Evolutionary conservation across 2,329 filamentous ascomycete genomes (phyloP).

Genomic region (Colletotrichum spaethianum): DNA sequence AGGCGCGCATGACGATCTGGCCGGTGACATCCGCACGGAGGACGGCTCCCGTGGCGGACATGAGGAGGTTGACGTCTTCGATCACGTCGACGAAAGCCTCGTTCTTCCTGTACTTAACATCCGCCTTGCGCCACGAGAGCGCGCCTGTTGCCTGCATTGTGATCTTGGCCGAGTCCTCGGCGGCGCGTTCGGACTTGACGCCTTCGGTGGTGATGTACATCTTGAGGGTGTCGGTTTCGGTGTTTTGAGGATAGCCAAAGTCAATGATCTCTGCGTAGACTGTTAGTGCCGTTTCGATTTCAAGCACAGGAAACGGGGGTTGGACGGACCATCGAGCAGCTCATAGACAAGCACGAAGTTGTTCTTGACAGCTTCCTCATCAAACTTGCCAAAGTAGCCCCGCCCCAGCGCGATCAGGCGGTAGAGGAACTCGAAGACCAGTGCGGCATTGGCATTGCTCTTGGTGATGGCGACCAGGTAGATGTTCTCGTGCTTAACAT

Average conservation of each 20-base stretch:
- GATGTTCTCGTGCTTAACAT: conserved; percentile 99
- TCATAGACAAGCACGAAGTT: conserved; percentile 99
- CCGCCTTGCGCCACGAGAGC: conserved; percentile 94
- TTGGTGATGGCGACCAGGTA: conserved; percentile 98
- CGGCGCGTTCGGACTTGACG: conserved; percentile 89
- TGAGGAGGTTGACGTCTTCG: conserved; percentile 97
- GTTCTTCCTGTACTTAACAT: conserved; percentile 99
- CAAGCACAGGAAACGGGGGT: neutral
- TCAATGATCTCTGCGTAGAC: conserved; percentile 88
- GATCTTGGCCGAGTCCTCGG: conserved; percentile 96
- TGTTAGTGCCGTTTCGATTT: neutral
- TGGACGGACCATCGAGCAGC: conserved; percentile 84
- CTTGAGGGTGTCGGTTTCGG: conserved; percentile 97
- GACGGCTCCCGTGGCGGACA: conserved; percentile 97
- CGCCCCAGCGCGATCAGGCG: conserved; percentile 90
- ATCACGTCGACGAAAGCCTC: conserved; percentile 99
- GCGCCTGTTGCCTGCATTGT: conserved; percentile 99
- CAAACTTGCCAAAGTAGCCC: conserved; percentile 98
- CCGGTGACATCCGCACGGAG: conserved; percentile 96
- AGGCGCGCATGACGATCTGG: conserved; percentile 98
- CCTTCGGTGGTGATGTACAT: conserved; percentile 99
- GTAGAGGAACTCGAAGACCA: conserved; percentile 98
- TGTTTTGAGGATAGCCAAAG: conserved; percentile 99
- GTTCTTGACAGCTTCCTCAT: conserved; percentile 99
- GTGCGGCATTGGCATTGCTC: conserved; percentile 97